Percentiles rank a stretch among this genome's conserved stretches.
Evolutionary conservation across 2,329 filamentous ascomycete species (phyloP).

Genomic region (Microdochium trichocladiopsis): DNA sequence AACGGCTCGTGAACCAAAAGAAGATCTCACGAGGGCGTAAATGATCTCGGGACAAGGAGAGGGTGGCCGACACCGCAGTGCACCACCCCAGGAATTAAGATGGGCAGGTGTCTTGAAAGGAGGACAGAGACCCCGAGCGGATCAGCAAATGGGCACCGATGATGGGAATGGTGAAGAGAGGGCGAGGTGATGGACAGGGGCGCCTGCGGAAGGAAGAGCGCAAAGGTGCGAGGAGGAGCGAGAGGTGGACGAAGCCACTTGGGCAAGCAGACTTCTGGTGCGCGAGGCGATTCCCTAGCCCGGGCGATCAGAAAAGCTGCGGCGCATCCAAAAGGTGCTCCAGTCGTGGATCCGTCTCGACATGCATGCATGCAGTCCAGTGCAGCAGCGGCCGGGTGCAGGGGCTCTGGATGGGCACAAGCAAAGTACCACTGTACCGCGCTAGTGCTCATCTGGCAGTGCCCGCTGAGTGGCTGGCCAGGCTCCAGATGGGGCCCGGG

Average conservation of each 20-base stretch:
- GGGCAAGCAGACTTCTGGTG: neutral
- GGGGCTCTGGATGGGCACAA: too few species aligned
- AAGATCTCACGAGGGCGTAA: slow-evolving; percentile 4
- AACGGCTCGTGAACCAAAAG: slow-evolving; percentile 1
- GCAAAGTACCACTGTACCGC: too few species aligned
- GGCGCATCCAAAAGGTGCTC: neutral
- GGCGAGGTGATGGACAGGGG: slow-evolving; percentile 4
- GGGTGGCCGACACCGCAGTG: slow-evolving; percentile 19
- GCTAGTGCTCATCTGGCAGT: too few species aligned
- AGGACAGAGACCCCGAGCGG: neutral
- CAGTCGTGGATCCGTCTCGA: neutral
- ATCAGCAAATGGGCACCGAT: slow-evolving; percentile 13
- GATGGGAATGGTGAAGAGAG: slow-evolving; percentile 15
- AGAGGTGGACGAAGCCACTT: neutral
- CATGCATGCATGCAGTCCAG: neutral
- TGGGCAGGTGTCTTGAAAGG: neutral
- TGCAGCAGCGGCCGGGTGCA: too few species aligned
- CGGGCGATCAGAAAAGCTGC: neutral
- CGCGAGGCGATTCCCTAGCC: neutral
- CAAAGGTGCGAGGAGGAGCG: slow-evolving; percentile 24
- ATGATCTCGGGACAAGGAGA: slow-evolving; percentile 2
- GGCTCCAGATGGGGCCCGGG: too few species aligned
- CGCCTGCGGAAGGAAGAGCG: slow-evolving; percentile 8
- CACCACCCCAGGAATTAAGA: slow-evolving; percentile 13
- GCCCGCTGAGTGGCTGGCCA: too few species aligned